Evolutionary conservation across 2,329 filamentous ascomycete genomes (phyloP).

Genomic region (Zymoseptoria pseudotritici): DNA sequence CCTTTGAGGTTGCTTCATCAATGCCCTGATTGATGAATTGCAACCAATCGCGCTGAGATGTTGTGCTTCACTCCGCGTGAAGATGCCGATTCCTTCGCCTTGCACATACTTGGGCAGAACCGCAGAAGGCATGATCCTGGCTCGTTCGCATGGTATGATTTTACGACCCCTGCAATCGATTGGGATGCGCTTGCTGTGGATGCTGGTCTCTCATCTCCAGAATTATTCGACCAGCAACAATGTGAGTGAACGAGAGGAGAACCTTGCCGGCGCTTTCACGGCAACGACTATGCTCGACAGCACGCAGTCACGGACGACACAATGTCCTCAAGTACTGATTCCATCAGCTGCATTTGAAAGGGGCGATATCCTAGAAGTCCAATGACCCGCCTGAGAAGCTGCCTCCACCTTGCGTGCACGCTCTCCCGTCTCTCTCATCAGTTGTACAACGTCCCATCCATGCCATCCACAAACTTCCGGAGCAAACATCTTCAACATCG

Average conservation of each 20-base stretch:
- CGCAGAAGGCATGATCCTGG: background rate
- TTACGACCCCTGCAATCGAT: background rate
- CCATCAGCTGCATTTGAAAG: too few relatives aligned
- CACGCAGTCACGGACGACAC: too few relatives aligned
- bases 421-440: background rate
- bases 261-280: background rate
- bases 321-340: too few relatives aligned
- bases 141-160: background rate
- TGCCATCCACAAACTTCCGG: background rate
- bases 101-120: background rate
- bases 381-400: too few relatives aligned
- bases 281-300: background rate
- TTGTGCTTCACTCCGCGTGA: background rate
- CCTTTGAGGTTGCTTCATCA: background rate
- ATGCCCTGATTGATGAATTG: too few relatives aligned
- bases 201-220: background rate
- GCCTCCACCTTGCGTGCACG: background rate
- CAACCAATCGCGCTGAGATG: background rate
- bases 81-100: background rate
- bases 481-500: background rate
- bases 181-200: background rate
- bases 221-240: background rate
- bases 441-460: background rate
- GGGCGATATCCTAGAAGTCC: too few relatives aligned
- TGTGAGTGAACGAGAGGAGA: background rate